Percentiles rank a stretch among this genome's conserved stretches.
Evolutionary conservation across 2,329 filamentous ascomycete species (phyloP).

Genomic region (Sclerotinia nivalis): DNA sequence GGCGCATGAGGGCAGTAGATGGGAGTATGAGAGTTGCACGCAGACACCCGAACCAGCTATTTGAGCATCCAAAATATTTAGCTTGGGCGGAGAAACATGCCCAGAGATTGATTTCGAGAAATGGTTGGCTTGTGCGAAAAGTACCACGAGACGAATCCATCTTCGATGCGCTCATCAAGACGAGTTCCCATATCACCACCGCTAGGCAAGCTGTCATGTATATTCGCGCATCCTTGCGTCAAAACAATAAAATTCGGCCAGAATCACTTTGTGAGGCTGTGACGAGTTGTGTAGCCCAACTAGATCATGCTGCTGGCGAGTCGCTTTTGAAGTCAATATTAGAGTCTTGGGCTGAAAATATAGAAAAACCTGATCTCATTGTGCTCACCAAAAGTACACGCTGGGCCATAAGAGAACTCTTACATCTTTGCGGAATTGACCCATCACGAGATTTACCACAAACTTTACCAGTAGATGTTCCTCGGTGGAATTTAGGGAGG

Average conservation of each 20-base stretch:
- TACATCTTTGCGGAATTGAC: conserved; percentile 35
- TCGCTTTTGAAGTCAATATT: conserved; percentile 34
- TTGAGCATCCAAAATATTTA: conserved; percentile 20
- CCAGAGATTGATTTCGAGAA: conserved; percentile 30
- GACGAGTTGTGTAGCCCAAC: conserved; percentile 28
- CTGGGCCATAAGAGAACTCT: conserved; percentile 31
- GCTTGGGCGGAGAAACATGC: conserved; percentile 33
- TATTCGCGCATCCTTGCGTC: conserved; percentile 36
- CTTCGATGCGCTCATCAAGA: conserved; percentile 38
- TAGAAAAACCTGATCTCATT: conserved; percentile 11
- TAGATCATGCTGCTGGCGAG: conserved; percentile 32
- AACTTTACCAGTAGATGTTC: conserved; percentile 24
- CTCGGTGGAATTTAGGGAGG: conserved; percentile 26
- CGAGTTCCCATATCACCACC: conserved; percentile 32
- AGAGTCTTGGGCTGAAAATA: conserved; percentile 29
- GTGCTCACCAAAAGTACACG: conserved; percentile 29
- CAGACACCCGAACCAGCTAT: conserved; percentile 14
- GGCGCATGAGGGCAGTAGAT: conserved; percentile 35
- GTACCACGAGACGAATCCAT: conserved; percentile 32
- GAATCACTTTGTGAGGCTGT: conserved; percentile 32
- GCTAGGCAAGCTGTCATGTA: conserved; percentile 32
- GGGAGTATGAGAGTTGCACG: conserved; percentile 25
- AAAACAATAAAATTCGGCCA: conserved; percentile 31
- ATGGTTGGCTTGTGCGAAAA: conserved; percentile 32
- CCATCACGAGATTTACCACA: conserved; percentile 21